Percentiles rank a stretch among this genome's conserved stretches.
phyloP scores from a whole-genome alignment of 176 grass and related monocot species.

The Carex kokanica region DNA sequence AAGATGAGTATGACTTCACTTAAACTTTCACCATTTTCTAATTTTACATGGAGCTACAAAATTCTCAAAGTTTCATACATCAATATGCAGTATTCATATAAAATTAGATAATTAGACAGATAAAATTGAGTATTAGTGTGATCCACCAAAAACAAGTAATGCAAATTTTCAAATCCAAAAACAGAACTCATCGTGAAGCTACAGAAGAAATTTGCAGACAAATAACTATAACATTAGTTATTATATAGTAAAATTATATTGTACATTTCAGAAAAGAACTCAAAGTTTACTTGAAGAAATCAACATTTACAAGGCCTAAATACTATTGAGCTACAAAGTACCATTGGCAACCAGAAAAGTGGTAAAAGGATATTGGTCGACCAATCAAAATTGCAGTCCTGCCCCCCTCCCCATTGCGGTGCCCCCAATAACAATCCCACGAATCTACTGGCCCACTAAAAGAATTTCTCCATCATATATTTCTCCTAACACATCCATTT shows the following conservation, averaged over 20 bases:
- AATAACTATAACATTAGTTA: neutral
- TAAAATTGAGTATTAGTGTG: neutral
- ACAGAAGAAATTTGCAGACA: neutral
- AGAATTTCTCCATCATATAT: constrained; percentile 3
- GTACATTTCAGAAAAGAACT: no score
- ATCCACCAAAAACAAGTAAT: neutral
- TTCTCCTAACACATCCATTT: neutral
- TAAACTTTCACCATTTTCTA: constrained; percentile 1
- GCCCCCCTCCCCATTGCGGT: neutral
- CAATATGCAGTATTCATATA: neutral
- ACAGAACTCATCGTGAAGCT: neutral
- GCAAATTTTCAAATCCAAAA: constrained; percentile 7
- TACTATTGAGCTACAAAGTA: neutral
- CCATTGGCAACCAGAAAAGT: neutral
- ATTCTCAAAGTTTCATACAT: constrained; percentile 5
- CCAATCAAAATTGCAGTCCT: neutral
- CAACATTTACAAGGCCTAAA: neutral
- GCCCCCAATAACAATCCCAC: neutral
- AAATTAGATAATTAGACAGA: neutral
- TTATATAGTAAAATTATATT: neutral
- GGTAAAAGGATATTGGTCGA: constrained; percentile 1
- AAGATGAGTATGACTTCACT: neutral
- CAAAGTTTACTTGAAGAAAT: no score
- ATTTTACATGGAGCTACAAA: neutral
- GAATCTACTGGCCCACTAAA: neutral